phyloP scores from a whole-genome alignment of 2,329 filamentous ascomycete genomes.

The Chaetomium olivaceum region DNA sequence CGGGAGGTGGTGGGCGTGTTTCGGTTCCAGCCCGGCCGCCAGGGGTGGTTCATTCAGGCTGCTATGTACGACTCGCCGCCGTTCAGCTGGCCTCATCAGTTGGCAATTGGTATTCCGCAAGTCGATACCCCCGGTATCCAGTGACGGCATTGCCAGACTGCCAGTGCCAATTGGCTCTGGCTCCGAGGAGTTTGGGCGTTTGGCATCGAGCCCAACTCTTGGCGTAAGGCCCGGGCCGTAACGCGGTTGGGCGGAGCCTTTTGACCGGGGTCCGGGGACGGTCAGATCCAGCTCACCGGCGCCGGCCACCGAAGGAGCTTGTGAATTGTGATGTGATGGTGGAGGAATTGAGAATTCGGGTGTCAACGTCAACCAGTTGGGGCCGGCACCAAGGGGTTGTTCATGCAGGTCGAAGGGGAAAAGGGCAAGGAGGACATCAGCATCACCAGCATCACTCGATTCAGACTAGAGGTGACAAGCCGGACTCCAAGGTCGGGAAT shows the following conservation, averaged over 20 bases:
- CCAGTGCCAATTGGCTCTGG: not conserved
- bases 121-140: too few species aligned
- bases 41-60: slow-evolving; percentile 17
- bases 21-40: not conserved
- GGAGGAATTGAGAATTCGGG: not conserved
- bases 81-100: slow-evolving; percentile 7
- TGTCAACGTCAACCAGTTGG: not conserved
- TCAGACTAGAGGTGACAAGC: too few species aligned
- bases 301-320: slow-evolving; percentile 10
- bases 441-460: slow-evolving; percentile 7
- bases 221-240: slow-evolving; percentile 28
- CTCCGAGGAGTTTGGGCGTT: slow-evolving; percentile 19
- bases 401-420: slow-evolving; percentile 13
- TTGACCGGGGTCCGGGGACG: not conserved
- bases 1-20: not conserved
- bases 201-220: slow-evolving; percentile 27
- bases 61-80: not conserved
- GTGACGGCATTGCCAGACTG: too few species aligned
- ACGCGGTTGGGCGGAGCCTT: slow-evolving; percentile 25
- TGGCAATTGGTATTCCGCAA: not conserved
- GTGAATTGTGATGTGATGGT: not conserved
- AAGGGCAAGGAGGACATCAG: not conserved
- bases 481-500: not conserved
- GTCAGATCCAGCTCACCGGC: slow-evolving; percentile 24
- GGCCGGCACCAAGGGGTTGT: not conserved